These are phyloP conservation scores for Wakefieldia striispora DNA, from an alignment of 768 basidiomycete species.

Conservation along the genomic window DNA sequence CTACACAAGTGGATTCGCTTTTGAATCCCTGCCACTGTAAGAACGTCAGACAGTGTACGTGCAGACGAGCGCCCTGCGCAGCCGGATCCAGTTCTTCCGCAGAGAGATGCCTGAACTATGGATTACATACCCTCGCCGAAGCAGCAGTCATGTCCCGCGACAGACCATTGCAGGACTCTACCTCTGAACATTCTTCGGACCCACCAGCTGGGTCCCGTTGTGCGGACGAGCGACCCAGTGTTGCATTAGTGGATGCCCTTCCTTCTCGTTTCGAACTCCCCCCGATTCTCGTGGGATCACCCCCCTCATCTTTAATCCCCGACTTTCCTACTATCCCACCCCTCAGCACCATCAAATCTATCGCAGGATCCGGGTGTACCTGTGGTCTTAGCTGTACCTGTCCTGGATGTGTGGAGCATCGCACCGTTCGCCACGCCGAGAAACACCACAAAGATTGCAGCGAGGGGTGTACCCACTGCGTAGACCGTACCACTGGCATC, in stretches of 20 bases:
- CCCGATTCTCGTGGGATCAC: slow-evolving; percentile 39
- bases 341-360: slow-evolving; percentile 52
- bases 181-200: slow-evolving; percentile 3
- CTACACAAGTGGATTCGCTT: slow-evolving; percentile 50
- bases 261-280: slow-evolving; percentile 42
- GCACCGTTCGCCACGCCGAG: slow-evolving; percentile 48
- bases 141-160: slow-evolving; percentile 30
- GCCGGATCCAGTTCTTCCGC: slow-evolving; percentile 2
- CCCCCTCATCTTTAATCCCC: slow-evolving; percentile 30
- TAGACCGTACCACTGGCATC: slow-evolving; percentile 49
- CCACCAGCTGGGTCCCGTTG: slow-evolving; percentile 24
- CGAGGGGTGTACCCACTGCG: slow-evolving; percentile 59
- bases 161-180: slow-evolving; percentile 4
- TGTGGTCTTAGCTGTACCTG: slow-evolving; percentile 69
- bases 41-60: slow-evolving; percentile 54
- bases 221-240: not conserved
- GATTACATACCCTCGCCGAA: slow-evolving; percentile 37
- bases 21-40: slow-evolving; percentile 66
- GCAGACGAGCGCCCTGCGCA: slow-evolving; percentile 25
- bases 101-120: slow-evolving; percentile 8
- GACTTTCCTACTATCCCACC: slow-evolving; percentile 59
- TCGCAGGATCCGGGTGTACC: slow-evolving; percentile 69
- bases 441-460: slow-evolving; percentile 36
- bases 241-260: not conserved
- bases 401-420: slow-evolving; percentile 72